A percentile compares a stretch with the other conserved stretches of the same genome.
Evolutionary conservation across 495 filamentous ascomycete genomes (phyloP).

Genomic region (Durotheca rogersii): DNA sequence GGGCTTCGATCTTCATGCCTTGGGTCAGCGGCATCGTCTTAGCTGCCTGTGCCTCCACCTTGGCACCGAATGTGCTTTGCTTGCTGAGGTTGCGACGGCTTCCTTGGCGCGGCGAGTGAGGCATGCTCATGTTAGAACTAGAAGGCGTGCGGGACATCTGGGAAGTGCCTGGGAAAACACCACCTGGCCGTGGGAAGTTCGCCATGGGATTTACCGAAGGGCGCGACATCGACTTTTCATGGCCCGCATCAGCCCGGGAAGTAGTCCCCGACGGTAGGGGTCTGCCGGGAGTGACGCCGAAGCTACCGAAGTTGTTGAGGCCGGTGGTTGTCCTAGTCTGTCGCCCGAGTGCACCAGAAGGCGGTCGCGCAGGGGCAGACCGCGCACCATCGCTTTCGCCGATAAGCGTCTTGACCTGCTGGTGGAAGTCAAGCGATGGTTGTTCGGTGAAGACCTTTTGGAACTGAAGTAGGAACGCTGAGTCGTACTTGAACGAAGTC

Average conservation of each 20-base stretch:
- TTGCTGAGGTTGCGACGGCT: constrained; percentile 64
- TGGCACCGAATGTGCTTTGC: constrained; percentile 55
- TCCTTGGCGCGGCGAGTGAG: constrained; percentile 52
- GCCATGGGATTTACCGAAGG: constrained; percentile 59
- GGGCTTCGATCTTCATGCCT: constrained; percentile 75
- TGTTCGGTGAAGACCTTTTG: constrained; percentile 92
- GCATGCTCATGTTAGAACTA: constrained; percentile 47
- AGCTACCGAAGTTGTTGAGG: constrained; percentile 64
- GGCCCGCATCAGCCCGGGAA: constrained; percentile 60
- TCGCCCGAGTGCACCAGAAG: constrained; percentile 54
- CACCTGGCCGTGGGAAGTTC: constrained; percentile 56
- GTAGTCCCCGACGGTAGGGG: constrained; percentile 69
- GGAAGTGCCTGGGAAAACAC: constrained; percentile 57
- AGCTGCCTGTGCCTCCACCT: constrained; percentile 63
- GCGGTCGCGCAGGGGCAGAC: constrained; percentile 70
- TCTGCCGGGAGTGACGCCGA: constrained; percentile 50
- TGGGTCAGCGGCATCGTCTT: constrained; percentile 88
- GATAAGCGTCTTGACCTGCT: constrained; percentile 82
- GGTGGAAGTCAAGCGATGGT: constrained; percentile 85
- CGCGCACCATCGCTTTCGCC: constrained; percentile 67
- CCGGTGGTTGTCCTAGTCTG: constrained; percentile 47
- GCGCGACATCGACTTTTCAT: constrained; percentile 41
- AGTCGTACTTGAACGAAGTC: constrained; percentile 89
- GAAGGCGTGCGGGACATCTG: constrained; percentile 53
- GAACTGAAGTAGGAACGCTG: constrained; percentile 96